Base-by-base conservation (phyloP, 352 stramenopile genomes). In the Phytophthora europaea region DNA sequence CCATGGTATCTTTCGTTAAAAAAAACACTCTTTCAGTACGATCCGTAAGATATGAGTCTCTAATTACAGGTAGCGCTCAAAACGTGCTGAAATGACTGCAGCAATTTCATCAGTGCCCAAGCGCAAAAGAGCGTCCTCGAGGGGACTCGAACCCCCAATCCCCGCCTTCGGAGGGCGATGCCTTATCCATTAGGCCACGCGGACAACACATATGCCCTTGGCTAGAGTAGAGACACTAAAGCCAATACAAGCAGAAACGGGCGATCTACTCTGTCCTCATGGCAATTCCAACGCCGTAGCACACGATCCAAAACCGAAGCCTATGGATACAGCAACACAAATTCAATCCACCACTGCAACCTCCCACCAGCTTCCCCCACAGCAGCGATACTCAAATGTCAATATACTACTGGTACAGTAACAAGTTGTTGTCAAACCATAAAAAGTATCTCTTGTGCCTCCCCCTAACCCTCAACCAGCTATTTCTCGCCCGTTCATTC, bases 61-160 rank as follows among this genome's bases (percentile, higher is more conserved):
- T 7, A 31, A 7, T 7, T 31, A 31, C 23, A 26, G 23, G 23
- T 26, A 26, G 23, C 23, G 23, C 23, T 31, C 28, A 31, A 31
- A 31, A 31, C 4, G 6, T 31, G 28, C 28, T 4, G 28, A 8
- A 31, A 31, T 31, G 28, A 31, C 28, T 31, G 28, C 28, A 31
- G 6, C 28, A 31, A 7, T 31, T 31, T 31, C 28, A 31, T 45
- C 38, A 45, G 5, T 18, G 13, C 3, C 4, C 15, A 59, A 40
- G 20, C 26, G 5, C 38, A 50, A 52, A 69, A 67, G 28, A 67
- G 33, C 58, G 65, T 67, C 65, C 65, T 61, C 65, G 65, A 72
- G 57, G 65, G 65, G 58, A 72, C 57, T 72, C 65, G 65, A 72
- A 72, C 65, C 65, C 65, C 65, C 65, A 72, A 72, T 72, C 65